Conservation (phyloP, 805 yeast genomes). For the Candida adriatica region DNA sequence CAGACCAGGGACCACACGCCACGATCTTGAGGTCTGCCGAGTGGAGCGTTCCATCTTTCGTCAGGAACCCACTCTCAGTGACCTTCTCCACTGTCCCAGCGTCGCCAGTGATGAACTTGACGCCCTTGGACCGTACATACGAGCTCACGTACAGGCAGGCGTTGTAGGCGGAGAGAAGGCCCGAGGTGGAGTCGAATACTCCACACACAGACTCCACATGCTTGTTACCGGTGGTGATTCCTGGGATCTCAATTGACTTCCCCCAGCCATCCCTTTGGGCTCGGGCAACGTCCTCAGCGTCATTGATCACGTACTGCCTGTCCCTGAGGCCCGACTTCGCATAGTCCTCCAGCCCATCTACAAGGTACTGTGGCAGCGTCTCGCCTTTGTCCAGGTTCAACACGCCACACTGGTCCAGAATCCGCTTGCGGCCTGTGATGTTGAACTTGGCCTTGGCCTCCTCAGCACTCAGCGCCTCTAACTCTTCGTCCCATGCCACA, state of each 20-base stretch:
- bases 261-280: slow-evolving; percentile 27
- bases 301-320: slow-evolving; percentile 22
- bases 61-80: slow-evolving; percentile 18
- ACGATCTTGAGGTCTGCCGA: slow-evolving; percentile 14
- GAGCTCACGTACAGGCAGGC: slow-evolving; percentile 27
- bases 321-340: slow-evolving; percentile 10
- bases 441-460: slow-evolving; percentile 11
- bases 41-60: slow-evolving; percentile 23
- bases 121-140: slow-evolving; percentile 25
- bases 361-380: slow-evolving; percentile 7
- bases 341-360: slow-evolving; percentile 7
- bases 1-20: slow-evolving; percentile 22
- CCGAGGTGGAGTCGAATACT: slow-evolving; percentile 26
- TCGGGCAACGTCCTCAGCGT: slow-evolving; percentile 24
- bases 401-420: slow-evolving; percentile 14
- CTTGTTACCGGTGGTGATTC: too few species aligned
- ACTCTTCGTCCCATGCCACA: slow-evolving; percentile 12
- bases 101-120: slow-evolving; percentile 28
- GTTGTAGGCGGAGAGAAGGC: slow-evolving; percentile 29
- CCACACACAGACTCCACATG: slow-evolving; percentile 21
- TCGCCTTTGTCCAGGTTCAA: slow-evolving; percentile 7
- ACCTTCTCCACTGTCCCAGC: slow-evolving; percentile 24
- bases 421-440: slow-evolving; percentile 8
- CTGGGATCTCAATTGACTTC: too few species aligned
- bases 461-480: slow-evolving; percentile 3